Conservation (phyloP, 805 yeast species). For the Komagataella mondaviorum region DNA sequence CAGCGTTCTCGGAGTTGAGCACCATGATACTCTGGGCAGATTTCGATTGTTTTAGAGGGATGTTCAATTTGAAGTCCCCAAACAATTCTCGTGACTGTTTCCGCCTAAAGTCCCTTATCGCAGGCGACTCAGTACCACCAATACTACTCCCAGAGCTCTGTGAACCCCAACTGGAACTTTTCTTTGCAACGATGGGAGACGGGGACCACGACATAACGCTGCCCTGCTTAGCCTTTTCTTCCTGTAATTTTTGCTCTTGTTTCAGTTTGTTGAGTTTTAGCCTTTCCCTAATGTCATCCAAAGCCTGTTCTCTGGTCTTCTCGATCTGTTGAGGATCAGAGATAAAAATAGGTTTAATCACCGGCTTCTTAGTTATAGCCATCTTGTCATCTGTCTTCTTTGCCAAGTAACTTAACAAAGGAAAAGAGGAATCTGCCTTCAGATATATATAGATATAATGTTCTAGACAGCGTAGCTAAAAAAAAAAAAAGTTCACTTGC, state of each 20-base stretch:
- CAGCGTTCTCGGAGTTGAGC: background rate
- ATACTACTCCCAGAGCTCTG: background rate
- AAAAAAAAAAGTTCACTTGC: background rate
- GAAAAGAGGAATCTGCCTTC: background rate
- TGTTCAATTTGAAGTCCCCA: background rate
- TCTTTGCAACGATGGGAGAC: background rate
- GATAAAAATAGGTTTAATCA: background rate
- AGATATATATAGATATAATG: background rate
- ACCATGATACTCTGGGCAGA: background rate
- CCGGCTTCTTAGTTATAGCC: background rate
- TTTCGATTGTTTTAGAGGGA: background rate
- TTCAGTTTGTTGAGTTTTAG: background rate
- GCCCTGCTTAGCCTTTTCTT: background rate
- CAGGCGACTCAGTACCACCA: background rate
- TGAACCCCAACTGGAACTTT: background rate
- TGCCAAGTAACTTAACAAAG: background rate
- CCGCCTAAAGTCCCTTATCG: background rate
- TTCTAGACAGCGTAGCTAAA: background rate
- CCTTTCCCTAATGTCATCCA: background rate
- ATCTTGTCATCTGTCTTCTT: background rate
- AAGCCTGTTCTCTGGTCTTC: background rate
- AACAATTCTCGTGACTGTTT: background rate
- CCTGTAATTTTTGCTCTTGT: background rate
- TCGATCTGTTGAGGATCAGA: background rate
- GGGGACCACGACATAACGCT: background rate